Conservation (phyloP, 2,329 filamentous ascomycete species). For the Calycina herbarum region DNA sequence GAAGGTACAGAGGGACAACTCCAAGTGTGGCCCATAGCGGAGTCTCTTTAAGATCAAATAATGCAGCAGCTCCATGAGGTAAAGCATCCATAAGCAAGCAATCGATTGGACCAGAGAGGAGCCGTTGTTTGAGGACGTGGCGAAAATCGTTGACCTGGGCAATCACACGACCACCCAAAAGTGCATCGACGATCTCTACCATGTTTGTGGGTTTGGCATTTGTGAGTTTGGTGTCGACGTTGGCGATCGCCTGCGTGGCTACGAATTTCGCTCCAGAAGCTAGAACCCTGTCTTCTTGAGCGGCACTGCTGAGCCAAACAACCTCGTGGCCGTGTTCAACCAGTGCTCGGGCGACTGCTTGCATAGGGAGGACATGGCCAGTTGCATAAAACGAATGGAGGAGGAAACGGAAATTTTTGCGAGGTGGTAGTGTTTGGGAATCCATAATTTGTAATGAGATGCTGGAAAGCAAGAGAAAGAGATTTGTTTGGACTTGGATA, state of each 20-base stretch:
- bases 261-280: slow-evolving; percentile 2
- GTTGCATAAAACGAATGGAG: neutral
- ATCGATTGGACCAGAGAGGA: neutral
- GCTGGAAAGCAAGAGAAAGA: neutral
- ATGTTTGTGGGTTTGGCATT: neutral
- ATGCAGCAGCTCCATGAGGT: neutral
- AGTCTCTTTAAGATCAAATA: neutral
- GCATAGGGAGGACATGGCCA: slow-evolving; percentile 1
- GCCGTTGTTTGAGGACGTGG: neutral
- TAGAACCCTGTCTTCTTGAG: neutral
- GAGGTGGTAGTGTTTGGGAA: neutral
- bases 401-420: neutral
- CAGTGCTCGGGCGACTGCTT: neutral
- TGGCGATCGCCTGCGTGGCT: slow-evolving; percentile 1
- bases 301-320: neutral
- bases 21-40: neutral
- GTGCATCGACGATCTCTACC: slow-evolving; percentile 3
- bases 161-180: neutral
- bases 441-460: neutral
- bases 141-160: slow-evolving; percentile 4
- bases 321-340: neutral
- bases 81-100: slow-evolving; percentile 5
- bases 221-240: neutral
- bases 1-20: neutral
- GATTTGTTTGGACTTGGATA: neutral